Percentiles rank a stretch among this genome's conserved stretches.
These are phyloP conservation scores for Agrocybe chaxingu DNA, from an alignment of 768 basidiomycete species.

Conservation along the genomic window DNA sequence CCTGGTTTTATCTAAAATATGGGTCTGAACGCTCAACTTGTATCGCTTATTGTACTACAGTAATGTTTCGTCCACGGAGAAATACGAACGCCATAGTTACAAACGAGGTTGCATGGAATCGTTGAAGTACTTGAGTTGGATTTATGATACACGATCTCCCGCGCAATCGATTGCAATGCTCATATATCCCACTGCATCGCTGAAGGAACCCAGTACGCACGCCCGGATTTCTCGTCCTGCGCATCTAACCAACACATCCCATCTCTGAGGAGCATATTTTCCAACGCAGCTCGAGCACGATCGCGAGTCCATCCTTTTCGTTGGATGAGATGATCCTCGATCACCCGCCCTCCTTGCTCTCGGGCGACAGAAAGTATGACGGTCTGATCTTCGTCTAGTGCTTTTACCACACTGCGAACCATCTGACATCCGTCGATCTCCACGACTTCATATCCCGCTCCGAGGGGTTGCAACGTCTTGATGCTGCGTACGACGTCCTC, in stretches of 20 bases:
- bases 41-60: no score
- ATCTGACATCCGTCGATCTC: conserved; percentile 72
- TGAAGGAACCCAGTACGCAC: conserved; percentile 85
- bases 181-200: conserved; percentile 82
- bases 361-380: conserved; percentile 75
- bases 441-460: conserved; percentile 88
- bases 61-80: no score
- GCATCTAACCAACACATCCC: conserved; percentile 96
- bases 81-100: no score
- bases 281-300: conserved; percentile 72
- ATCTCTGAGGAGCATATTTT: conserved; percentile 88
- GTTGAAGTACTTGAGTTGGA: no score
- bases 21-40: neutral
- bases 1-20: conserved; percentile 11
- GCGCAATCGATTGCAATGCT: neutral
- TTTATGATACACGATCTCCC: no score
- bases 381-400: conserved; percentile 88
- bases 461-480: conserved; percentile 82
- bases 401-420: conserved; percentile 86
- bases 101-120: no score
- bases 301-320: conserved; percentile 76
- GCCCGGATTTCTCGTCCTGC: conserved; percentile 65
- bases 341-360: conserved; percentile 65
- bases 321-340: conserved; percentile 55
- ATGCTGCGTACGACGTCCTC: conserved; percentile 84